A percentile compares a stretch with the other conserved stretches of the same genome.
Evolutionary conservation across 192 early-diverging fungal genomes (phyloP).

Genomic region (Podila minutissima): DNA sequence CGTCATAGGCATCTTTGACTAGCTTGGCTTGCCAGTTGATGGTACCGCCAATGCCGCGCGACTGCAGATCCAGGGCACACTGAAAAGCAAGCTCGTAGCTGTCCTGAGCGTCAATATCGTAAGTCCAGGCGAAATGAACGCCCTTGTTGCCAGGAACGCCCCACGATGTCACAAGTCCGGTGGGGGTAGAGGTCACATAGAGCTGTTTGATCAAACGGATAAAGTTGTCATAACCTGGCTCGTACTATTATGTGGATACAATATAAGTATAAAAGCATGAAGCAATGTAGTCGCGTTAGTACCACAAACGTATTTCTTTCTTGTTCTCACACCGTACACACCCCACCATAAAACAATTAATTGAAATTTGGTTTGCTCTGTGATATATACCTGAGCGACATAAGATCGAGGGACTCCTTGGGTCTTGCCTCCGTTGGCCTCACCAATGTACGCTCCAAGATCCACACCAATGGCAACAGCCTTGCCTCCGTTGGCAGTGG

Average conservation of each 20-base stretch:
- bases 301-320: too few relatives aligned
- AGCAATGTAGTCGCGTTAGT: too few relatives aligned
- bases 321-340: too few relatives aligned
- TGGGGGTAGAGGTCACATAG: too few relatives aligned
- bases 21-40: conserved; percentile 34
- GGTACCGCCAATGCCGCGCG: conserved; percentile 11
- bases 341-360: too few relatives aligned
- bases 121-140: conserved; percentile 25
- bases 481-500: conserved; percentile 10
- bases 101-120: conserved; percentile 26
- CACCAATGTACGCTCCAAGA: conserved; percentile 15
- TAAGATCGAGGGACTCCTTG: conserved; percentile 18
- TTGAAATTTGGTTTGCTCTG: too few relatives aligned
- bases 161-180: conserved; percentile 19
- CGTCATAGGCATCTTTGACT: conserved; percentile 25
- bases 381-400: conserved; percentile 17
- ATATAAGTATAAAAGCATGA: too few relatives aligned
- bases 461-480: conserved; percentile 22
- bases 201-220: conserved; percentile 13
- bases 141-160: conserved; percentile 26
- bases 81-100: conserved; percentile 7
- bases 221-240: conserved; percentile 24
- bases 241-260: too few relatives aligned
- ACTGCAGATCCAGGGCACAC: conserved; percentile 5
- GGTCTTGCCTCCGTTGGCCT: conserved; percentile 13